Conservation (phyloP, 1,284 basidiomycete species). For the Microbotryum scabiosae region DNA sequence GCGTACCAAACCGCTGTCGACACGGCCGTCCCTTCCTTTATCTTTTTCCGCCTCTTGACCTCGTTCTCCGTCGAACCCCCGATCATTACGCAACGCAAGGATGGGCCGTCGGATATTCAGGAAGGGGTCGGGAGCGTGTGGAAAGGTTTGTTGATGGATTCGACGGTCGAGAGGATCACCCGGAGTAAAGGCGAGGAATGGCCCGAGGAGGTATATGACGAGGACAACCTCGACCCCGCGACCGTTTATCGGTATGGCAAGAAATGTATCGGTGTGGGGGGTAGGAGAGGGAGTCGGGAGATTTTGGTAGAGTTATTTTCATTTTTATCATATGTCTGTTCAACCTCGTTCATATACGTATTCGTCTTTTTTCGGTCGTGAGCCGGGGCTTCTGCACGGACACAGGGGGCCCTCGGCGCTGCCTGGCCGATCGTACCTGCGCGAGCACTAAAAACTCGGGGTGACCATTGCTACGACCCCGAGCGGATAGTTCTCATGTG, state of each 20-base stretch:
- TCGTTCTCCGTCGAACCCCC: conserved; percentile 37
- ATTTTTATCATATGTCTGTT: no score
- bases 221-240: conserved; percentile 22
- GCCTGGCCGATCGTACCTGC: no score
- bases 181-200: conserved; percentile 23
- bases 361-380: no score
- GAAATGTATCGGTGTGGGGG: no score
- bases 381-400: no score
- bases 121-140: conserved; percentile 35
- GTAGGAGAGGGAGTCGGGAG: no score
- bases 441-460: no score
- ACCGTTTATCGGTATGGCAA: conserved; percentile 13
- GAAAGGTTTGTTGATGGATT: conserved; percentile 37
- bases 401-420: no score
- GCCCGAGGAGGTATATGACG: conserved; percentile 24
- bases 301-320: no score
- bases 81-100: conserved; percentile 37
- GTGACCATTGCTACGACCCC: no score
- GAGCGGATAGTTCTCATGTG: no score
- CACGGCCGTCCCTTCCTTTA: conserved; percentile 57
- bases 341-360: no score
- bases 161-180: conserved; percentile 36
- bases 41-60: conserved; percentile 14
- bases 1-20: conserved; percentile 35
- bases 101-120: conserved; percentile 36